Base-by-base conservation (phyloP, 306 rosid genomes). In the Vigna unguiculata region DNA sequence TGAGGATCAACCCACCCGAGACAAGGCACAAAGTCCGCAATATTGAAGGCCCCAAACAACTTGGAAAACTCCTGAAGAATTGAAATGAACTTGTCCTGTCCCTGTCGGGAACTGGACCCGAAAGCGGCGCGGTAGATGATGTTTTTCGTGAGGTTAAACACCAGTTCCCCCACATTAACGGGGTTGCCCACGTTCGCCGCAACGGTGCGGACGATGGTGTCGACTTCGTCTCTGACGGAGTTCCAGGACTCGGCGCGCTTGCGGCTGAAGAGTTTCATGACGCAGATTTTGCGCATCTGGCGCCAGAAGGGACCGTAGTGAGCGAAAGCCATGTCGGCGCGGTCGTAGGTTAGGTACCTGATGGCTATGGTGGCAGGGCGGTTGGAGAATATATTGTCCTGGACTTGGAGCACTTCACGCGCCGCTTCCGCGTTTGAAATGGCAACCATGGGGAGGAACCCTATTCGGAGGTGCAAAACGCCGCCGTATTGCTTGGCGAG, bases 241-340 rank as follows among this genome's bases (percentile, higher is more conserved):
- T 69, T 81, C 97, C 97, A 93, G 0, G 93, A 90, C 87, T 90
- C 96, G 0, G 86, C 93, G 0, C 92, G 85, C 5, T 83, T 88
- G 15, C 96, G 93, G 78, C 93, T 87, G 38, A 93, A 93, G 8
- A 93, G 88, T 52, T 87, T 87, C 85, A 90, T 77, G 43, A 90
- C 93, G 58, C 97, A 90, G 2, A 93, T 76, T 81, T 90, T 93
- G 0, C 96, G 54, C 96, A 93, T 93, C 85, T 93, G 97, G 1
- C 96, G 90, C 97, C 97, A 93, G 58, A 87, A 90, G 11, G 97
- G 92, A 0, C 96, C 97, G 47, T 93, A 90, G 88, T 90, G 86
- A 4, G 97, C 92, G 5, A 93, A 93, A 0, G 92, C 96, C 97
- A 93, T 93, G 88, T 93, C 97, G 0, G 96, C 91, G 0, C 92